Evolutionary conservation across 2,329 filamentous ascomycete species (phyloP), one percentile per base, ranked within the genome.

Genomic region (Albophoma yamanashiensis): DNA sequence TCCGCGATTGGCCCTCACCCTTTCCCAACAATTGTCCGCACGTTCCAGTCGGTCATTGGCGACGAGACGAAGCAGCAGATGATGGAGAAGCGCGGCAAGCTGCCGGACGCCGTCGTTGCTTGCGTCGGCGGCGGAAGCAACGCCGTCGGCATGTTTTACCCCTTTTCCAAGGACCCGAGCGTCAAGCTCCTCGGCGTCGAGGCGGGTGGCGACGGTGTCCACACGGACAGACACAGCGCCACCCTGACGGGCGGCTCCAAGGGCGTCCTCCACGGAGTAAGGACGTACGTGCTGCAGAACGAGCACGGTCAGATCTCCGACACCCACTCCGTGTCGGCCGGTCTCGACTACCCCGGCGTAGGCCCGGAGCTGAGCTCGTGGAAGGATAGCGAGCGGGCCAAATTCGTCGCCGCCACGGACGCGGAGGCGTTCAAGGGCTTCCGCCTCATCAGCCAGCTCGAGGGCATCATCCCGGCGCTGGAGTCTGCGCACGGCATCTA

Each of bases 1-100:
- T 97, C 92, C 20, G 94, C 94, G 53, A 99, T 99, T 67, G 94
- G 94, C 0, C 94, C 94, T 56, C 94, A 99, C 73, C 94, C 94
- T 14, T 97, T 97, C 87, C 94, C 94, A 1, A 96, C 91, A 58
- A 97, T 97, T 64, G 94, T 97, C 58, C 88, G 94, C 62, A 97
- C 93, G 0, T 97, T 99, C 86, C 94, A 97, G 77, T 94, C 89
- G 6, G 89, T 99, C 63, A 99, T 99, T 66, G 94, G 94, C 59
- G 85, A 89, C 67, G 94, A 99, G 80, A 97, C 94, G 53, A 96
- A 94, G 79, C 78, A 87, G 67, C 93, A 97, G 77, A 92, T 99
- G 88, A 79, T 85, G 63, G 86, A 88, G 71, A 86, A 90, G 74
- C 86, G 88, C 56, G 91, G 91, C 65, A 93, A 94, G 76, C 85